A percentile compares a stretch with the other conserved stretches of the same genome.
Conservation (phyloP, 805 yeast genomes). For the Kurtzmaniella fragi region DNA sequence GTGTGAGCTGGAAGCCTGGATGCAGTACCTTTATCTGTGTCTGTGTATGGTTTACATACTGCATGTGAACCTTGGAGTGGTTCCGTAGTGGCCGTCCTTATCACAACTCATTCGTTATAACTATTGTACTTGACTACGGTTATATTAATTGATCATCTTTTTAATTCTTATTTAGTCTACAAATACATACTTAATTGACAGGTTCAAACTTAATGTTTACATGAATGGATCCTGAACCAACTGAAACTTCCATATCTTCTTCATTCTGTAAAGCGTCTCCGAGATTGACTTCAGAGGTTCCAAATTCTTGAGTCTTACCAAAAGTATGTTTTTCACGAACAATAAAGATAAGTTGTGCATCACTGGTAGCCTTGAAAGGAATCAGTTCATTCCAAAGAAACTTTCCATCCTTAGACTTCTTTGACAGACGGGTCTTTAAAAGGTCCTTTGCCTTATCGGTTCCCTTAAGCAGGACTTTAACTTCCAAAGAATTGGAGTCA, state of each 20-base stretch:
- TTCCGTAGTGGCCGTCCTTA: no score
- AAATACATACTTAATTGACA: slow-evolving; percentile 3
- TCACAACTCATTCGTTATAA: no score
- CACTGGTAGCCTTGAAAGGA: slow-evolving; percentile 62
- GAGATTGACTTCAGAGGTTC: slow-evolving; percentile 49
- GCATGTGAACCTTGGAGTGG: no score
- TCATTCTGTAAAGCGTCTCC: slow-evolving; percentile 44
- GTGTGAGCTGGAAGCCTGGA: no score
- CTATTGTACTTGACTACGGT: no score
- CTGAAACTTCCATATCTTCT: slow-evolving; percentile 31
- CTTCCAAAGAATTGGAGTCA: slow-evolving; percentile 34
- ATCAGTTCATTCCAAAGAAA: slow-evolving; percentile 59
- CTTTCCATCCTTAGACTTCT: slow-evolving; percentile 39
- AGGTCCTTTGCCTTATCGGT: slow-evolving; percentile 50
- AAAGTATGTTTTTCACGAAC: slow-evolving; percentile 66
- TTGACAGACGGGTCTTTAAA: slow-evolving; percentile 57
- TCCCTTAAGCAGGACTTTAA: slow-evolving; percentile 49
- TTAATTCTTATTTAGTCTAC: neutral
- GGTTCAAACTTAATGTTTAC: slow-evolving; percentile 32
- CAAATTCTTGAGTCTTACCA: slow-evolving; percentile 66
- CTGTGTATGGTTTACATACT: no score
- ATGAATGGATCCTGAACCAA: slow-evolving; percentile 38
- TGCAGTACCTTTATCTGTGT: no score
- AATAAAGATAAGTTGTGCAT: slow-evolving; percentile 53
- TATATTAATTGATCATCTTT: neutral